Conservation (phyloP, 1,139 yeast genomes). For the Yamadazyma mexicana region DNA sequence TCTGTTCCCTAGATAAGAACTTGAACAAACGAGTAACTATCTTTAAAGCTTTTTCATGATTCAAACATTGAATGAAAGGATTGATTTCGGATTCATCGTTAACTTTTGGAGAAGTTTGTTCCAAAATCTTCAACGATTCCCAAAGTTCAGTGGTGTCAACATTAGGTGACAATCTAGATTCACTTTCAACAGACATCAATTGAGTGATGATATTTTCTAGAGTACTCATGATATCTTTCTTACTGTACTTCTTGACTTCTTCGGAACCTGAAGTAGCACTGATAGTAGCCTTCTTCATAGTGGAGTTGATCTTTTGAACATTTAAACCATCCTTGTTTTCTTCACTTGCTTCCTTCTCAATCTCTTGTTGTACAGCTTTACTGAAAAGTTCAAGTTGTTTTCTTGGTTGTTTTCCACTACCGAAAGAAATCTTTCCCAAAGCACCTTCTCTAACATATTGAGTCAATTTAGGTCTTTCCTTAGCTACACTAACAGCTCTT, state of each 20-base stretch:
- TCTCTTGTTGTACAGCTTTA: conserved; percentile 52
- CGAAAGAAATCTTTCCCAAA: conserved; percentile 81
- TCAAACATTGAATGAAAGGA: conserved; percentile 82
- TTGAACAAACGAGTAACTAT: conserved; percentile 86
- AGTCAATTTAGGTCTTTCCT: conserved; percentile 78
- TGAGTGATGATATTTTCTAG: conserved; percentile 81
- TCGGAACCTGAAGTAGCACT: conserved; percentile 23
- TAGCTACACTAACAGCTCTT: conserved; percentile 92
- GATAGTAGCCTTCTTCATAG: conserved; percentile 16
- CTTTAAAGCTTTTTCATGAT: conserved; percentile 86
- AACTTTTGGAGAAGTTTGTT: conserved; percentile 46
- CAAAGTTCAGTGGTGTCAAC: conserved; percentile 64
- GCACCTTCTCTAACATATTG: conserved; percentile 84
- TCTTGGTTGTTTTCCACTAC: conserved; percentile 85
- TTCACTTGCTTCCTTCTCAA: conserved; percentile 35
- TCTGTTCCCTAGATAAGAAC: conserved; percentile 75
- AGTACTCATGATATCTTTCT: conserved; percentile 48
- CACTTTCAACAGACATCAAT: conserved; percentile 79
- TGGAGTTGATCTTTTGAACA: conserved; percentile 20
- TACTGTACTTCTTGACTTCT: conserved; percentile 34
- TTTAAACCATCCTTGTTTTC: conserved; percentile 20
- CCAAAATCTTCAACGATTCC: conserved; percentile 73
- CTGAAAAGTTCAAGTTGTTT: conserved; percentile 74
- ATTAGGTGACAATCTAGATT: conserved; percentile 64
- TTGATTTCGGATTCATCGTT: conserved; percentile 52